Evolutionary conservation across 768 basidiomycete genomes (phyloP), one percentile per base, ranked within the genome.

Genomic region (Tephrocybe sp.): DNA sequence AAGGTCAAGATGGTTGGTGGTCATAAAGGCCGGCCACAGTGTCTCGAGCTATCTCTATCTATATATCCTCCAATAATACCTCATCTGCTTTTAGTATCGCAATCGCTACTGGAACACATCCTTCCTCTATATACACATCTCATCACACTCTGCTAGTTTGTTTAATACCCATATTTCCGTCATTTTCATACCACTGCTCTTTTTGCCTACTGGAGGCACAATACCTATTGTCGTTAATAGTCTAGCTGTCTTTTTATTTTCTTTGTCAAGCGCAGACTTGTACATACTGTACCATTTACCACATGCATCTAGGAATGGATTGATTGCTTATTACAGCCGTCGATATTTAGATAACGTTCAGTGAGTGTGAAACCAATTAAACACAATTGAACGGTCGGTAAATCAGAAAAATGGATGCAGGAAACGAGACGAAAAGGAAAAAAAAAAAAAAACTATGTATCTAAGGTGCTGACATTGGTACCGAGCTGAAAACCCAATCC

Each of bases 1-100:
- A 81, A 51, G 81, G 80, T 36, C 74, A 82, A 1, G 85, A 92
- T 41, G 91, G 90, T 32, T 93, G 90, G 91, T 92, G 83, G 79
- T 70, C 72, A 59, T 89, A 72, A 71, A 55, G 47, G 17, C 13
- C 20, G 14, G 11, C 31, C 42, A 22, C 5, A 11, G 46, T 40
- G 30, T 23, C 42, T 54, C 42, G 3, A 30, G 31, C 14, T 42
- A 42, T 39, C 36, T 16, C 44, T 32, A 35, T 43, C 17, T 3
- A 36, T n/a, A 17, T 22, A 53, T 44, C 45, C 39, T 5, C 20
- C 19, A 20, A 23, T 49, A 52, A 23, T 48, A 36, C 32, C 38
- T 8, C 32, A 35, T 35, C 46, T 36, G 30, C 39, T 52, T 49
- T 52, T 45, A 43, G 12, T 50, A 49, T 48, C 48, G 30, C 39